Evolutionary conservation across 176 grass and related monocot genomes (phyloP), one percentile per base, ranked within the genome.

Genomic region (Ensete ventricosum): DNA sequence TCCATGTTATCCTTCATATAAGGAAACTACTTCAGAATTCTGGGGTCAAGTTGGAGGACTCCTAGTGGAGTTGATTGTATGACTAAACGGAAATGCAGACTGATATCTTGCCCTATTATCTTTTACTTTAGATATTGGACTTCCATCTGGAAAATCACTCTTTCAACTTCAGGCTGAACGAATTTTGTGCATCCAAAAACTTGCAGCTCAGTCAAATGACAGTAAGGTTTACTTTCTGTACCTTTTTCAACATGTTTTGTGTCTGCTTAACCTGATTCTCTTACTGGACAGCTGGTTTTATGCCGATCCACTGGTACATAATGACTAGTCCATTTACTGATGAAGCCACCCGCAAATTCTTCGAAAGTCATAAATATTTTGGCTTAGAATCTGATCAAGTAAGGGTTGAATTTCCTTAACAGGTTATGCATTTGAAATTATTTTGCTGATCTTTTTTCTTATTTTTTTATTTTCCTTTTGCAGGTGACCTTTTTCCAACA

Each of bases 401-500:
- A 86, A 85, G 83, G 69, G 23, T 73, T 80, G 55, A 2, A 73
- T 6, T 6, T 69, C 25, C 73, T 24, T 27, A 53, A 53, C 34
- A 43, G 34, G 34, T 43, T 43, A 43, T 43, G 34, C 34, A 43
- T 43, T 43, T 43, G 21, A 25, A 14, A 73, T 20, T 43, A 43
- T 43, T 43, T 43, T 43, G 17, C 14, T 52, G 50, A 50, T 1
- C 50, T 27, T 11, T 2, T 19, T 22, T 63, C 73, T 54, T 4
- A 23, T 23, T 43, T 43, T 43, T 43, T 43, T 43, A 43, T 43
- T 73, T 20, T 67, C 70, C 79, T 76, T 14, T n/a, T 22, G n/a
- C 74, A 99, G 95, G 95, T 99, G 72, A 99, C 86, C 0, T 94
- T 99, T 84, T 99, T 94, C 75, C 90, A 89, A 88, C 95, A 99